Percentiles rank a stretch among this genome's conserved stretches.
Conservation (phyloP, 345 rosid genomes). For the Cardamine occulta region DNA sequence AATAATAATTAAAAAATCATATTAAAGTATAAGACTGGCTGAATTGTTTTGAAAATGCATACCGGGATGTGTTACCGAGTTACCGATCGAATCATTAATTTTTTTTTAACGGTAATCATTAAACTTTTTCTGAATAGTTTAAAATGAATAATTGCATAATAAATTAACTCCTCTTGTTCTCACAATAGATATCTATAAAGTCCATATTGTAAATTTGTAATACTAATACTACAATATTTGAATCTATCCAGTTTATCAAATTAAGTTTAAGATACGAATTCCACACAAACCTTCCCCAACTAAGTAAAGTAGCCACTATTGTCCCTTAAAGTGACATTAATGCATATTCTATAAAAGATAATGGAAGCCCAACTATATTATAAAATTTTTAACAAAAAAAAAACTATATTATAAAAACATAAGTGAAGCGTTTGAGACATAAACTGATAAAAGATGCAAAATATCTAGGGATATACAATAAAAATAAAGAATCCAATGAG, state of each 20-base stretch:
- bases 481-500: conserved; percentile 20
- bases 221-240: not conserved
- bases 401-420: not conserved
- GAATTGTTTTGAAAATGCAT: not conserved
- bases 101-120: not conserved
- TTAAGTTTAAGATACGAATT: conserved; percentile 31
- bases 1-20: not conserved
- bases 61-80: conserved; percentile 14
- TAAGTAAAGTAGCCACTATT: conserved; percentile 44
- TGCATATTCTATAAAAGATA: conserved; percentile 38
- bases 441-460: conserved; percentile 26
- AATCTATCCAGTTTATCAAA: conserved; percentile 12
- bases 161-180: not conserved
- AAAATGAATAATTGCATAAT: not conserved
- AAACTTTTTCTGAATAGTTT: conserved; percentile 22
- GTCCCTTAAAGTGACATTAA: conserved; percentile 34
- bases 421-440: conserved; percentile 36
- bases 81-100: conserved; percentile 31
- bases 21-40: not conserved
- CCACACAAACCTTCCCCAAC: conserved; percentile 42
- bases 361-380: conserved; percentile 42
- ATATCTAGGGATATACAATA: conserved; percentile 8
- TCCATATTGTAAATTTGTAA: conserved; percentile 20
- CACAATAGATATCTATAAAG: conserved; percentile 7
- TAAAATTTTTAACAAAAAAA: too few species aligned